Percentiles rank a stretch among this genome's conserved stretches.
These are phyloP conservation scores for Coniferiporia sulphurascens DNA, from an alignment of 1,284 basidiomycete species.

Conservation along the genomic window DNA sequence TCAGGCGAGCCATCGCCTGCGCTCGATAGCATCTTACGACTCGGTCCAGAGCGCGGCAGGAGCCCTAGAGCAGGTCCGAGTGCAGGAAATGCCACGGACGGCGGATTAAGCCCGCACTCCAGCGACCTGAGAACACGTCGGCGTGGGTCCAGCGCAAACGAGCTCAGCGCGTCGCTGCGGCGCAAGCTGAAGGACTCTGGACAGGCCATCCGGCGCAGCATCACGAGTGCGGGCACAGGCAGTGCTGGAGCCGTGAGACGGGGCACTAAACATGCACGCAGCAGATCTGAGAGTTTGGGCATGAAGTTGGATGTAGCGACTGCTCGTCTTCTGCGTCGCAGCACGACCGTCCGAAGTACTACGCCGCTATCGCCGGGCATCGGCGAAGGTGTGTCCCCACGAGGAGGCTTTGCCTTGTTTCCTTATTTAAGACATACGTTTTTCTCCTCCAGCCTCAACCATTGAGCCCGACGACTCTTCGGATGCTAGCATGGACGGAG, in stretches of 20 bases:
- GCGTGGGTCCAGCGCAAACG: conserved; percentile 9
- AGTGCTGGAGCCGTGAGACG: background rate
- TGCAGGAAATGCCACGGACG: background rate
- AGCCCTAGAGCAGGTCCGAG: conserved; percentile 10
- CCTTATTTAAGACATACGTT: background rate
- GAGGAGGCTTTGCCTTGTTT: background rate
- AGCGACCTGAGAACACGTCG: background rate
- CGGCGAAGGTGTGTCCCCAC: conserved; percentile 13
- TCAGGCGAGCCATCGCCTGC: conserved; percentile 24
- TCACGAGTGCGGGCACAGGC: conserved; percentile 21
- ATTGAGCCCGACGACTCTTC: background rate
- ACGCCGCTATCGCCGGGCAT: conserved; percentile 10
- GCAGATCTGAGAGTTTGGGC: conserved; percentile 6
- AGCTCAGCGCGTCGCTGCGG: conserved; percentile 26
- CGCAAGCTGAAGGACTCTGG: conserved; percentile 27
- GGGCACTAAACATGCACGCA: background rate
- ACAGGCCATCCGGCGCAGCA: conserved; percentile 23
- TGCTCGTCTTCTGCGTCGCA: background rate
- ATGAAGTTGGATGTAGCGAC: background rate
- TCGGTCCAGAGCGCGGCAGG: conserved; percentile 5
- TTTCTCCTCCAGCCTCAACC: background rate
- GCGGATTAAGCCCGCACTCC: conserved; percentile 7
- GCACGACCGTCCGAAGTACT: background rate
- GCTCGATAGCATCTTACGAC: background rate
- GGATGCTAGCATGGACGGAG: background rate